Evolutionary conservation across 164 flowering plant species (phyloP), one percentile per base, ranked within the genome.

Genomic region (Kingdonia uniflora): DNA sequence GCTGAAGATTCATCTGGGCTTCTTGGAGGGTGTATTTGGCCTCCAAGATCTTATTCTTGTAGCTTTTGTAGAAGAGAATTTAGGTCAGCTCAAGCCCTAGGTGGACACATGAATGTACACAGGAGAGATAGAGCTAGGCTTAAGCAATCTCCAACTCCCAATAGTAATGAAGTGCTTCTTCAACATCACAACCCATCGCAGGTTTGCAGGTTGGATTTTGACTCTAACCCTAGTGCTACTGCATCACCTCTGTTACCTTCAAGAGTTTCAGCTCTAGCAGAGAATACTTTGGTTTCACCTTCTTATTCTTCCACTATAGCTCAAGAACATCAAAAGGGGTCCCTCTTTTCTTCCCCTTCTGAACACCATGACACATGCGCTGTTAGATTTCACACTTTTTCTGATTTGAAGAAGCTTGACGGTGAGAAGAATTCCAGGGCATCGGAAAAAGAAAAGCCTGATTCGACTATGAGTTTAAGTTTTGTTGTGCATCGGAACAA

Each of bases 81-180:
- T 61, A 70, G 87, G 65, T 89, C 97, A 15, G 97, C 97, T 42
- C 97, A 89, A 67, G 97, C 97, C 33, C 67, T 88, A n/a, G 96
- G 94, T 3, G 96, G 96, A 40, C 96, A 87, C 59, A 88, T 88
- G 97, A 88, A 88, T 65, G 90, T 89, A 23, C 97, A 89, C 42
- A 75, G 95, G 51, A 73, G 92, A 41, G 97, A 86, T 52, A 75
- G 88, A 65, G 97, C 97, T 23, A 76, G 84, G 42, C 71, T 86
- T 15, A 83, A 80, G 66, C 86, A 78, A 43, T 74, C 81, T 49
- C 66, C 79, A 49, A 56, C 0, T 55, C 50, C 57, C 16, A 56
- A 58, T 46, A 45, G 20, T 17, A 70, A 64, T 61, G 41, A 22
- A 12, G 16, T 19, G 16, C 15, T 40, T 59, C 52, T 17, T 44